phyloP scores from a whole-genome alignment of 176 grass and related monocot species.

The bread wheat (Triticum aestivum) region IWGSC_CS_RefSeq_v2.1 NC_057795.1:495330037-495330536 shows the following conservation, averaged over 20 bases:
- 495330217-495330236: constrained; percentile 53
- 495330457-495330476: neutral
- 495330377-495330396: neutral
- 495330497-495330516: neutral
- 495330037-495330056: constrained; percentile 44
- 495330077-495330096: constrained; percentile 50
- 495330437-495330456: neutral
- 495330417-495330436: neutral
- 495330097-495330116: constrained; percentile 13
- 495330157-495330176: neutral
- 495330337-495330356: neutral
- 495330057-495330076: constrained; percentile 42
- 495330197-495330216: constrained; percentile 60
- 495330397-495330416: neutral
- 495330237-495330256: constrained; percentile 49
- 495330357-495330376: neutral
- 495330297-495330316: constrained; percentile 24
- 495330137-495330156: neutral
- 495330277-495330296: constrained; percentile 64
- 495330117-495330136: neutral
- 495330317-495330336: neutral
- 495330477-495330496: neutral
- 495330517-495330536: neutral
- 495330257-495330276: constrained; percentile 54
- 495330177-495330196: constrained; percentile 56